Base-by-base conservation (phyloP, 306 rosid genomes). In the Chamaecrista fasciculata region DNA sequence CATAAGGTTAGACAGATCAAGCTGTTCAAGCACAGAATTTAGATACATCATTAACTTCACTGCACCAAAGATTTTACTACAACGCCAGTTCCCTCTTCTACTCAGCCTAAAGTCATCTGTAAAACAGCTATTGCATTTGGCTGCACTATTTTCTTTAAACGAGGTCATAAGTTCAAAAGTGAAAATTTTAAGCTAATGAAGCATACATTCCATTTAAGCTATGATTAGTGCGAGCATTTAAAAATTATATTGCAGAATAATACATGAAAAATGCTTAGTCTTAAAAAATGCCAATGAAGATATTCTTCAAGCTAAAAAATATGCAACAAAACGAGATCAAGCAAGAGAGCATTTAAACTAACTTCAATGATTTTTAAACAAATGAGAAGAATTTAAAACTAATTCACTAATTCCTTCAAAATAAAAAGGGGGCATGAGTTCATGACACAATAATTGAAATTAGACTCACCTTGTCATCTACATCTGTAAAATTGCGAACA, bases 401-500 rank as follows among this genome's bases (percentile, higher is more conserved):
- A 33, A 4, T 33, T 33, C 36, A 8, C 36, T 3, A 59, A 46
- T 28, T 25, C 5, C 23, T 48, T 1, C 3, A 15, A 55, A 15
- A 18, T n/a, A 31, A 6, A 48, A 50, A 53, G 7, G 21, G 51
- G 3, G 60, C 21, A 37, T 3, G 14, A n/a, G 37, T 60, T 61
- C 4, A 24, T 12, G 68, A 24, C 23, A 12, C 5, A 33, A 59
- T 11, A 44, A 69, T 2, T 56, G 74, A 20, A 72, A 72, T 66
- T 55, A 33, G 77, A 80, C 87, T 81, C 43, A 91, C 99, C 84
- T 94, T 94, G 79, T 94, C 97, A 77, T 94, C 97, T 3, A 94
- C 95, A 67, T 94, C 99, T n/a, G 99, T 94, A 77, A 94, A 94
- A 81, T 91, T 94, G 42, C 97, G 95, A 76, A 94, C 95, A 76